Conservation (phyloP, 2,329 filamentous ascomycete species). For the Trichophyton simii region DNA sequence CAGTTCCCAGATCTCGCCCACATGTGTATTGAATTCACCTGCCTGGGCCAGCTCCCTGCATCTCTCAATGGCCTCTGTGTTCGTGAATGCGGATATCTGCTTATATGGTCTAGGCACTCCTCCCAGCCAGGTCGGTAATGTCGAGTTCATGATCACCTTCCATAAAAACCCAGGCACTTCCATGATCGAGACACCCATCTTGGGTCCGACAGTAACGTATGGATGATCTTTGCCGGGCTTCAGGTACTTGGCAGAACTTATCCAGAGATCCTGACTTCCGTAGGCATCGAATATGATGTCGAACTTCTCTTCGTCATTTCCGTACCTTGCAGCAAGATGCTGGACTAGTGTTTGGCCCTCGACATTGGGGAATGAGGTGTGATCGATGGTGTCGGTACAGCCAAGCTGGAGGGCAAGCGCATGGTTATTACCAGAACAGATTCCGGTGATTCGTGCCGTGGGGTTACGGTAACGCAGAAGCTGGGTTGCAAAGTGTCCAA, state of each 20-base stretch:
- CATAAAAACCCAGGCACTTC: conserved; percentile 8
- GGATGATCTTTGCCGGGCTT: conserved; percentile 9
- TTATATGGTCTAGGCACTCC: conserved; percentile 10
- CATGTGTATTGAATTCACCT: conserved; percentile 6
- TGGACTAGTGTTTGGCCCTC: conserved; percentile 3
- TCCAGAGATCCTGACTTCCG: conserved; percentile 11
- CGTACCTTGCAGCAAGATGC: conserved; percentile 4
- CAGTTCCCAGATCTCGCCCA: conserved; percentile 6
- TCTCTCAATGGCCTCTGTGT: conserved; percentile 8
- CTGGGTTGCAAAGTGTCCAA: conserved; percentile 10
- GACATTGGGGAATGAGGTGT: conserved; percentile 8
- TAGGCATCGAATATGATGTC: conserved; percentile 11
- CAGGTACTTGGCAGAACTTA: conserved; percentile 6
- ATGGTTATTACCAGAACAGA: conserved; percentile 9
- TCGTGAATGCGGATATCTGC: conserved; percentile 10
- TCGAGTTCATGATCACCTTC: conserved; percentile 11
- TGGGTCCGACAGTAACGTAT: conserved; percentile 10
- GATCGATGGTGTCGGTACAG: conserved; percentile 10
- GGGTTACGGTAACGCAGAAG: conserved; percentile 7
- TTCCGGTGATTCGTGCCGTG: conserved; percentile 8
- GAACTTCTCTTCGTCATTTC: conserved; percentile 6
- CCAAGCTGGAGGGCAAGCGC: conserved; percentile 7
- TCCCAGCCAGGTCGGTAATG: conserved; percentile 8
- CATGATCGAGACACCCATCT: conserved; percentile 1
- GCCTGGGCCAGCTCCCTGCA: conserved; percentile 7